Base-by-base conservation (phyloP, 306 rosid species). In the Corylus avellana region DNA sequence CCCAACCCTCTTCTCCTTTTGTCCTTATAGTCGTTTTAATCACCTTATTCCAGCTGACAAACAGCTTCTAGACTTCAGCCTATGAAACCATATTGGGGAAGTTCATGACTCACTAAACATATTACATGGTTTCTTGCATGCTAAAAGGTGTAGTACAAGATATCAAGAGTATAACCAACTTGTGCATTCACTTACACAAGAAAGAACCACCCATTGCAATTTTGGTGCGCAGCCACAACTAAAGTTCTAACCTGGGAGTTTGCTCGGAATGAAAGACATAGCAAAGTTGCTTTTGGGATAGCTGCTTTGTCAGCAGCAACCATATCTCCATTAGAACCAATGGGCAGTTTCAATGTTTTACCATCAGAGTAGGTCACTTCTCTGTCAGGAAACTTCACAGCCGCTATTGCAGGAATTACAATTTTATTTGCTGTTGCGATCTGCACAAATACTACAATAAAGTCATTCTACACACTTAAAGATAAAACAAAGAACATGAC, bases 231-330 rank as follows among this genome's bases (percentile, higher is more conserved):
- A 85, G 67, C 78, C 50, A 68, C 16, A 56, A 63, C 69, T 50
- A 16, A 17, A 80, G 67, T 50, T 66, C 54, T 9, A 68, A 92
- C 98, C 98, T 86, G 89, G 44, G 97, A 88, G 90, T 61, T 91
- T 80, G 94, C 94, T 74, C 98, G 94, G 86, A 95, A 95, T 71
- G 91, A 81, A 82, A 95, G 92, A 75, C 98, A 90, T 20, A 91
- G 39, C 76, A 95, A 84, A 74, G 97, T 79, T 56, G 94, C 97
- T 80, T 78, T 88, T 14, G 92, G 93, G 66, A 87, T 72, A 22
- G 76, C 67, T 13, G 83, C 73, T 56, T 75, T 84, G 54, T 79
- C 85, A 42, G 84, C 79, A 78, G 73, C 85, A 59, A 69, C 84
- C n/a, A 51, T 79, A 51, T 74, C 56, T 74, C 77, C 90, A 70